Base-by-base conservation (phyloP, 2,329 filamentous ascomycete species). In the Colletotrichum navitas region DNA sequence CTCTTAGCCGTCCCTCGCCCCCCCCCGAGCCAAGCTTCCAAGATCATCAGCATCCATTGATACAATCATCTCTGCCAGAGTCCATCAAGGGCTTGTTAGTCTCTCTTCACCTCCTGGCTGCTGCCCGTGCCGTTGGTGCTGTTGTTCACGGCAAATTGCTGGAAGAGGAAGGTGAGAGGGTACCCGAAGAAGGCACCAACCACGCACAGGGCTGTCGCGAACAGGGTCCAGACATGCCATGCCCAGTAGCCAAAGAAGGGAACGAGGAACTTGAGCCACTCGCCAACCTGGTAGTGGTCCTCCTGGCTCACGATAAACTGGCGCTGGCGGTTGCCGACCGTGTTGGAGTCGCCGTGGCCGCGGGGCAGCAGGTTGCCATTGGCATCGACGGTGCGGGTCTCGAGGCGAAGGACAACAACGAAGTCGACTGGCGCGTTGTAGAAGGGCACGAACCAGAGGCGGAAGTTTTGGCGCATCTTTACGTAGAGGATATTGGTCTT, bases 301-400 rank as follows among this genome's bases (percentile, higher is more conserved):
- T 97, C 91, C 79, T 97, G 94, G 24, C 85, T 87, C 8, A 85
- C 80, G 74, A 97, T 95, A 78, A 91, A 93, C 82, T 94, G 96
- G 69, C 86, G 86, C 82, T 94, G 96, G 71, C 86, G 86, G 29
- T 76, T 81, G 11, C 69, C 76, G 47, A 74, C 62, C 21, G 68
- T 59, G 43, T 71, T 66, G 47, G 71, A 54, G 34, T 74, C 66
- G 26, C 63, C 63, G 34, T 74, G 56, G 59, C 67, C 64, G 64
- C 66, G 61, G n/a, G 66, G 62, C 11, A 77, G 49, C 10, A 73
- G 71, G 39, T 75, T 74, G 6, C 73, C 73, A n/a, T 76, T 74
- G 11, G 78, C 76, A 32, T 76, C 77, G 1, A 79, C 76, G 14
- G 79, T 76, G 62, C 85, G 80, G 21, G 85, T 85, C 2, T 84